A percentile compares a stretch with the other conserved stretches of the same genome.
These are phyloP conservation scores for Eucalyptus shirleyi DNA, from an alignment of 345 rosid species.

Conservation along the genomic window DNA sequence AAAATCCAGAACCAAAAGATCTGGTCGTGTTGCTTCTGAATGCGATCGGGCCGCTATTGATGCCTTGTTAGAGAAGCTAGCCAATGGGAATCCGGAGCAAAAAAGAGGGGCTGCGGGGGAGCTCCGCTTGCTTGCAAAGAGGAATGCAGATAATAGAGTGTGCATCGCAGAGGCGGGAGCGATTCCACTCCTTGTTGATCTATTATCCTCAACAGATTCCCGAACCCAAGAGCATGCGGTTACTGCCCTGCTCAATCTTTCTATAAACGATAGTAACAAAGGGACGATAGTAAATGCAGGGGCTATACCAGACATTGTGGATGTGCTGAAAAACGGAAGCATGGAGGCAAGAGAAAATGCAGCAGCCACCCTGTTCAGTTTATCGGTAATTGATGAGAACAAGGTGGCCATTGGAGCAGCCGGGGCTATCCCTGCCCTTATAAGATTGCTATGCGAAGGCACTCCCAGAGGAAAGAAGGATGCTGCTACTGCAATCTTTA, in stretches of 20 bases:
- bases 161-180: constrained; percentile 96
- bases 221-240: constrained; percentile 97
- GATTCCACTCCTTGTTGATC: constrained; percentile 82
- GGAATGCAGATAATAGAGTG: constrained; percentile 90
- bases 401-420: constrained; percentile 96
- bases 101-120: constrained; percentile 98
- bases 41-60: constrained; percentile 71
- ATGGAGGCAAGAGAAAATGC: constrained; percentile 99
- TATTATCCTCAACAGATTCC: constrained; percentile 64
- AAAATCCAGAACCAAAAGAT: constrained; percentile 32
- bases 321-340: constrained; percentile 78
- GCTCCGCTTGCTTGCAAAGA: constrained; percentile 83
- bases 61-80: constrained; percentile 52
- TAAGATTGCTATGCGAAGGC: constrained; percentile 74
- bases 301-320: constrained; percentile 90
- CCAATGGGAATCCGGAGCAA: constrained; percentile 50
- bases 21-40: constrained; percentile 53
- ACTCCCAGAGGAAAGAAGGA: constrained; percentile 94
- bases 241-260: constrained; percentile 94
- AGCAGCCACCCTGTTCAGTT: constrained; percentile 92
- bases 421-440: constrained; percentile 90
- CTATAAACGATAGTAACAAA: constrained; percentile 87
- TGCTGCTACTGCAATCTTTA: constrained; percentile 96
- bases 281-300: constrained; percentile 89
- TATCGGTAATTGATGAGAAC: constrained; percentile 93